phyloP scores from a whole-genome alignment of 768 basidiomycete species.

The Agrocybe pediades region DNA sequence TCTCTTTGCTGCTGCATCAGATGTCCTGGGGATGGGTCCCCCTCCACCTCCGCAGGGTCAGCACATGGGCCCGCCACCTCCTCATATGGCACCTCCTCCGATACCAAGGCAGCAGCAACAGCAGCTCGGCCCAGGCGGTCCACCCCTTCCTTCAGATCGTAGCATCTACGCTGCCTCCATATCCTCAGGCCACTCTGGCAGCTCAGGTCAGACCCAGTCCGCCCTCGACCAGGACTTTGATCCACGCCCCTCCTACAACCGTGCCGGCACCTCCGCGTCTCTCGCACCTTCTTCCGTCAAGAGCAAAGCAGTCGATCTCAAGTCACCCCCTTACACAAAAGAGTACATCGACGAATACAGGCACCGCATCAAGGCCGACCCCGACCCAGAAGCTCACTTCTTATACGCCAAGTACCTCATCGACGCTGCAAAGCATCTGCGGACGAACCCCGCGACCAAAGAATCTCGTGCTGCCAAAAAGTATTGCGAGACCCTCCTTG shows the following conservation, averaged over 20 bases:
- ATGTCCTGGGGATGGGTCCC: conserved; percentile 79
- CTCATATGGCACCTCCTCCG: conserved; percentile 12
- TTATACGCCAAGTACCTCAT: conserved; percentile 98
- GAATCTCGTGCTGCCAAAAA: conserved; percentile 87
- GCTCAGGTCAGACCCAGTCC: conserved; percentile 23
- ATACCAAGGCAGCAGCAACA: conserved; percentile 6
- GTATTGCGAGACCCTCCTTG: conserved; percentile 85
- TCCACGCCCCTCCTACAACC: conserved; percentile 54
- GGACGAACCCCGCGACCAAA: conserved; percentile 62
- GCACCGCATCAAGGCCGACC: conserved; percentile 94
- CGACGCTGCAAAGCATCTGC: conserved; percentile 94
- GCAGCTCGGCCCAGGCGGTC: conserved; percentile 18
- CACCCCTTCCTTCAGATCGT: conserved; percentile 20
- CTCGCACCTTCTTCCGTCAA: conserved; percentile 61
- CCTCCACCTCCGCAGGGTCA: conserved; percentile 21
- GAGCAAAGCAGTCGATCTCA: conserved; percentile 81
- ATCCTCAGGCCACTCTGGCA: conserved; percentile 25
- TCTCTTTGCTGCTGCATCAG: conserved; percentile 75
- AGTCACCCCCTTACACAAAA: conserved; percentile 87
- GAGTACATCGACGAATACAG: conserved; percentile 98
- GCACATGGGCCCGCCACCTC: not conserved
- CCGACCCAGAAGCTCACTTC: conserved; percentile 98
- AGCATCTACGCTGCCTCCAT: conserved; percentile 26
- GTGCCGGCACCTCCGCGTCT: conserved; percentile 59
- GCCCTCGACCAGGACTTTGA: conserved; percentile 50